Conservation (phyloP, 176 grass and related monocot species). For the Otatea glauca region DNA sequence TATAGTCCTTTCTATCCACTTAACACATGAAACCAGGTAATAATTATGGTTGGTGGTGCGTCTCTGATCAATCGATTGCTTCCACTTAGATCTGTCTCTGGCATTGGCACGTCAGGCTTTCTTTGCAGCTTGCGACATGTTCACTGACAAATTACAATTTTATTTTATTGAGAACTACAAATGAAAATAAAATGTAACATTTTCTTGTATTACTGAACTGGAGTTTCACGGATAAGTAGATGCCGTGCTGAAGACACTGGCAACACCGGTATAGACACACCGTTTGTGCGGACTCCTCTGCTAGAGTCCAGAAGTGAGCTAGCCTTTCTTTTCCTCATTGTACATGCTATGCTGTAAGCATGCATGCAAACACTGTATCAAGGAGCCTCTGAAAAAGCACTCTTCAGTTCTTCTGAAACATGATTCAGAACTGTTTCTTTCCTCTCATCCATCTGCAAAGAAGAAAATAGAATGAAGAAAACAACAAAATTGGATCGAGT, state of each 20-base stretch:
- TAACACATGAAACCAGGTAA: not conserved
- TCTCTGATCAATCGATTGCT: slow-evolving; percentile 33
- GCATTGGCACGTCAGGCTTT: not conserved
- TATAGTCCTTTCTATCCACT: not conserved
- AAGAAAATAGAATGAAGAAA: not conserved
- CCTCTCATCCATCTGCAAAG: not conserved
- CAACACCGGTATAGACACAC: not conserved
- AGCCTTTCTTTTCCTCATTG: not conserved
- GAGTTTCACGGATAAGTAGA: not conserved
- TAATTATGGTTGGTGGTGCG: slow-evolving; percentile 48
- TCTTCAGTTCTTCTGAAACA: slow-evolving; percentile 8
- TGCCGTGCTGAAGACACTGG: not conserved
- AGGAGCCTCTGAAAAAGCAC: slow-evolving; percentile 16
- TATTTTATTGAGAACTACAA: not conserved
- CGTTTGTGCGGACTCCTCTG: not conserved
- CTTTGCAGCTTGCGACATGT: not conserved
- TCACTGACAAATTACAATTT: not conserved
- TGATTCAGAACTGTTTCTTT: slow-evolving; percentile 30
- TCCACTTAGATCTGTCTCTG: slow-evolving; percentile 37
- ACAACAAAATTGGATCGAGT: not conserved
- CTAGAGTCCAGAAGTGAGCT: not conserved
- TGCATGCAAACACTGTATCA: not conserved
- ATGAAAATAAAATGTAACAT: not conserved
- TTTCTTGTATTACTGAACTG: not conserved
- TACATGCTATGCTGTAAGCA: not conserved